Conservation (phyloP, 192 early-diverging fungal species). For the Backusella australiensis region DNA sequence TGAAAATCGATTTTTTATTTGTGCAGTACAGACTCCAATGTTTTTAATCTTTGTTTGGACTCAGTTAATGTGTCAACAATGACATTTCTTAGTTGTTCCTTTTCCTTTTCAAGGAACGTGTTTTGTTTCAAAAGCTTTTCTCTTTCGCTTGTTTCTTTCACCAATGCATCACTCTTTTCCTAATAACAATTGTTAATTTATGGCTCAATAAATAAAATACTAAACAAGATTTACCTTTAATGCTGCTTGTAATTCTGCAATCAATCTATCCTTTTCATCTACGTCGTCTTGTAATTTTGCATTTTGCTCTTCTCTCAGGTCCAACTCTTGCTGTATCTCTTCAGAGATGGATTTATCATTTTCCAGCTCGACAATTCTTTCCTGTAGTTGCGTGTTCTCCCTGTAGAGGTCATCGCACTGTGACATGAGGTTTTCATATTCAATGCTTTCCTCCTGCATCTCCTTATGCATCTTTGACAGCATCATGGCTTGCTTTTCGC, state of each 20-base stretch:
- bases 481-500: slow-evolving; percentile 4
- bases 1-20: not conserved
- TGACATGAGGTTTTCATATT: slow-evolving; percentile 1
- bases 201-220: not conserved
- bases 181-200: not conserved
- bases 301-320: not conserved
- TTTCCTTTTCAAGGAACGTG: not conserved
- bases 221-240: not conserved
- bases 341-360: slow-evolving; percentile 5
- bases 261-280: not conserved
- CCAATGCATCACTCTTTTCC: not conserved
- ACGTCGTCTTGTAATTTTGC: not conserved
- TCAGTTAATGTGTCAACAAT: slow-evolving; percentile 1
- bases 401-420: slow-evolving; percentile 7
- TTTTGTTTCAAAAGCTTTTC: not conserved
- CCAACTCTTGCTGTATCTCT: not conserved
- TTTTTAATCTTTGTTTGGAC: slow-evolving; percentile 1
- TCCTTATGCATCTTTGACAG: slow-evolving; percentile 10
- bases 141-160: not conserved
- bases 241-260: not conserved
- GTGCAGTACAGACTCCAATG: not conserved
- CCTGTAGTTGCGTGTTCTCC: slow-evolving; percentile 5
- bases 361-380: not conserved
- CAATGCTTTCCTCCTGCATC: not conserved
- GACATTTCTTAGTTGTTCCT: not conserved